Conservation (phyloP, 441 rosid species). For the Aquilaria agallochum region DNA sequence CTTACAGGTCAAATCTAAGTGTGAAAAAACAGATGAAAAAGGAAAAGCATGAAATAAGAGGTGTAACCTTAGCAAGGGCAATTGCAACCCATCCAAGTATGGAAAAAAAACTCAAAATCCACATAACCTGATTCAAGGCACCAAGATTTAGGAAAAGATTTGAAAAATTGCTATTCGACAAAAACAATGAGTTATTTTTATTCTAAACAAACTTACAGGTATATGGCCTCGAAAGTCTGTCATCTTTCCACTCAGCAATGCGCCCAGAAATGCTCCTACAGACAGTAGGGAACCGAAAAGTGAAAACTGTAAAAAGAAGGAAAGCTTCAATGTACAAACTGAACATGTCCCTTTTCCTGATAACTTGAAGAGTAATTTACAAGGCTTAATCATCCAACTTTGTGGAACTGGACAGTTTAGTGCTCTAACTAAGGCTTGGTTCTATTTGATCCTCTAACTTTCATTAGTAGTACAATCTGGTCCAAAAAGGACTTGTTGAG, state of each 20-base stretch:
- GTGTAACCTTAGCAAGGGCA: slow-evolving; percentile 37
- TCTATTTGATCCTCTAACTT: too few species aligned
- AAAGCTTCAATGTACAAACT: too few species aligned
- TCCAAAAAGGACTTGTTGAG: too few species aligned
- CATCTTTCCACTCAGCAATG: slow-evolving; percentile 41
- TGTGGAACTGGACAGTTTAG: too few species aligned
- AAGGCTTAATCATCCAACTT: too few species aligned
- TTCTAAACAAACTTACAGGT: slow-evolving; percentile 21
- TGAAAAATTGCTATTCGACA: neutral
- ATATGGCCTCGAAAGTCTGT: slow-evolving; percentile 42
- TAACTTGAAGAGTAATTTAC: too few species aligned
- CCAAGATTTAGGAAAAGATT: slow-evolving; percentile 3
- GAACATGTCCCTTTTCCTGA: too few species aligned
- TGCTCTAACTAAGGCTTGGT: too few species aligned
- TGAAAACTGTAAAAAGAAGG: slow-evolving; percentile 33
- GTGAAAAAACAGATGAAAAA: neutral
- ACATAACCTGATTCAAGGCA: slow-evolving; percentile 37
- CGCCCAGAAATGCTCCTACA: slow-evolving; percentile 47
- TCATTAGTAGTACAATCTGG: too few species aligned
- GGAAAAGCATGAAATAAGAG: neutral
- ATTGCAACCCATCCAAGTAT: slow-evolving; percentile 44
- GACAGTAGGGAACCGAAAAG: slow-evolving; percentile 49
- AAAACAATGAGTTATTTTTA: neutral
- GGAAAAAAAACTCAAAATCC: slow-evolving; percentile 37
- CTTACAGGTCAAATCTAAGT: neutral